Evolutionary conservation across 2,329 filamentous ascomycete species (phyloP).

Genomic region (Fusarium nisikadoi): DNA sequence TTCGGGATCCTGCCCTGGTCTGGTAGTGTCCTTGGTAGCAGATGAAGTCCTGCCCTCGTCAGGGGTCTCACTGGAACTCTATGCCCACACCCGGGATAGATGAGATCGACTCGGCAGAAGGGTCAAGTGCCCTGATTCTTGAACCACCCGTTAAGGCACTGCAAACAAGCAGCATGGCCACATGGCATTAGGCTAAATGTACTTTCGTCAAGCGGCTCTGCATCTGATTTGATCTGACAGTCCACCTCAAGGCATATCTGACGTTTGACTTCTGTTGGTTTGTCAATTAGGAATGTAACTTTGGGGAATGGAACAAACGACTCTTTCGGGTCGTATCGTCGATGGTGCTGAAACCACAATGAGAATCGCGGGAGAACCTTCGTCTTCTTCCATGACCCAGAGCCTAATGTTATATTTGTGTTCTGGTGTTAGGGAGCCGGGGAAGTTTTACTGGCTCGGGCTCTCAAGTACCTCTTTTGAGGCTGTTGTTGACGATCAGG

Average conservation of each 20-base stretch:
- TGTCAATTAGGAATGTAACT: conserved; percentile 44
- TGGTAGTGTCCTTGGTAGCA: conserved; percentile 48
- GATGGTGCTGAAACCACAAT: conserved; percentile 34
- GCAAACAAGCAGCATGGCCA: conserved; percentile 48
- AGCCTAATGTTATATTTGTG: neutral
- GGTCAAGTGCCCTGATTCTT: conserved; percentile 44
- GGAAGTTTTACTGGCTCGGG: neutral
- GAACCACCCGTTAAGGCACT: conserved; percentile 47
- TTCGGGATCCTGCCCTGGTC: conserved; percentile 47
- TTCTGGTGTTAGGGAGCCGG: neutral
- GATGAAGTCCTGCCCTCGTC: conserved; percentile 45
- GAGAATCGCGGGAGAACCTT: conserved; percentile 17
- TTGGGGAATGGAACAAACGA: conserved; percentile 45
- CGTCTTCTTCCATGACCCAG: conserved; percentile 12
- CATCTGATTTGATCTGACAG: conserved; percentile 32
- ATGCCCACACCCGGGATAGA: conserved; percentile 47
- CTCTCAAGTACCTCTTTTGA: conserved; percentile 21
- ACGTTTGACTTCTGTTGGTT: conserved; percentile 38
- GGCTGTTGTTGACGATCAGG: neutral
- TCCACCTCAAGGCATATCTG: conserved; percentile 42
- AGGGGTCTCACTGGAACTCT: conserved; percentile 40
- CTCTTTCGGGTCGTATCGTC: conserved; percentile 31
- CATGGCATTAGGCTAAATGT: conserved; percentile 49
- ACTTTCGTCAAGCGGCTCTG: conserved; percentile 19
- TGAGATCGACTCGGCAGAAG: conserved; percentile 48